Base-by-base conservation (phyloP, 805 yeast species). In the Millerozyma miso region DNA sequence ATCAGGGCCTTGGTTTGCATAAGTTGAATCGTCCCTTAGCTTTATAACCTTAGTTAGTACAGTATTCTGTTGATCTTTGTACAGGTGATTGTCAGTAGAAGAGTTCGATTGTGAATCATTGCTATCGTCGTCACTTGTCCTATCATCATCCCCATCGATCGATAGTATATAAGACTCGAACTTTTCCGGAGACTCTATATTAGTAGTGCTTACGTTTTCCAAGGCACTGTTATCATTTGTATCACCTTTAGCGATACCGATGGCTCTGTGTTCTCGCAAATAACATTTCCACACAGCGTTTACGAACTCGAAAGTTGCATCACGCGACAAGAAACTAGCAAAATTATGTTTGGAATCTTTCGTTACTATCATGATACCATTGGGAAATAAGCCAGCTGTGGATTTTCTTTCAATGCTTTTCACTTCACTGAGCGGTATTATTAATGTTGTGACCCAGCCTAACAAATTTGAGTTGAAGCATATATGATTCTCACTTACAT, bases 301-400 rank as follows among this genome's bases (percentile, higher is more conserved):
- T 50, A 93, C 69, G 43, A 88, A 75, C 36, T 82, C 84, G 51
- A 77, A 77, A 0, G 95, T 83, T 5, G 81, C 62, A 58, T 91
- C 97, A 43, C 97, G 74, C 1, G 91, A 79, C 4, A 88, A 68
- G 56, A 91, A 89, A 42, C 95, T 87, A 12, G 96, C 97, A 70
- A 91, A 90, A 15, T 80, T 79, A 53, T 88, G 86, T 47, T 77
- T 79, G 3, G 74, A 77, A 62, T 71, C 77, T 31, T 65, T 70
- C 0, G 93, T 85, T 51, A 81, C 83, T 18, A 88, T 71, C 4
- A 77, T 67, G 33, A 91, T 88, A 3, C 96, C 97, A 59, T 91
- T 91, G 17, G 96, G 95, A 55, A 91, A 88, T 18, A 91, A 69
- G 0, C 95, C 96, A 4, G 88, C 97, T 0, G 97, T 88, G 15